Evolutionary conservation across 306 rosid species (phyloP).

Genomic region (Malus domestica): ASM211411v1 NC_041794.1:31481501-31482000

Average conservation of each 20-base stretch:
- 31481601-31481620: not conserved
- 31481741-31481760: not conserved
- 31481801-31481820: not conserved
- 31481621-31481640: not conserved
- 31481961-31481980: not conserved
- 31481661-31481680: no score
- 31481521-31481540: conserved; percentile 45
- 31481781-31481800: not conserved
- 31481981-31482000: not conserved
- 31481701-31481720: not conserved
- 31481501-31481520: conserved; percentile 67
- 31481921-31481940: not conserved
- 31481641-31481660: not conserved
- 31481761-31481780: not conserved
- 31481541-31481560: conserved; percentile 60
- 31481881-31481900: not conserved
- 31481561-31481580: not conserved
- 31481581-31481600: not conserved
- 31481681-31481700: not conserved
- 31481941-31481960: not conserved
- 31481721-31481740: not conserved
- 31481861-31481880: not conserved
- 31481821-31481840: not conserved
- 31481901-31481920: not conserved
- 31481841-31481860: not conserved